These are phyloP conservation scores for Coriaria nepalensis DNA, from an alignment of 306 rosid species.

Conservation along the genomic window DNA sequence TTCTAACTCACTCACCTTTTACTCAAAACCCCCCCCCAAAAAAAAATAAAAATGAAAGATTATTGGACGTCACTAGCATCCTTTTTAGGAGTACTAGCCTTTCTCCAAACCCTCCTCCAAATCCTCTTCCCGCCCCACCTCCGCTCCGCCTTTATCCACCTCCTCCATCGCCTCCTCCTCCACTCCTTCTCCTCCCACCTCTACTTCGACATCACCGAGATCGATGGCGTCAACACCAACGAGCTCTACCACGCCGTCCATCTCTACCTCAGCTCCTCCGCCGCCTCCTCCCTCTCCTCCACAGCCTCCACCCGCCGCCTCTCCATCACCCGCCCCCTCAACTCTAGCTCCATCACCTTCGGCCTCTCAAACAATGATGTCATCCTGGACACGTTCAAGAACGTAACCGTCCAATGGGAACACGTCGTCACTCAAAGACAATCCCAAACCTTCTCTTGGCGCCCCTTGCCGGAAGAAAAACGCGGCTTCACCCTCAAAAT, in stretches of 20 bases:
- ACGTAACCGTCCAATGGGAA: constrained; percentile 72
- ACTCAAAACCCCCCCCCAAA: background rate
- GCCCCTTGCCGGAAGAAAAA: constrained; percentile 83
- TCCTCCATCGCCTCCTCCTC: constrained; percentile 37
- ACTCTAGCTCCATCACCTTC: constrained; percentile 77
- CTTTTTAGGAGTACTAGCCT: constrained; percentile 68
- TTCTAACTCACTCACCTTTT: background rate
- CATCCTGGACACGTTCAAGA: constrained; percentile 58
- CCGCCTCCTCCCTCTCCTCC: too few relatives aligned
- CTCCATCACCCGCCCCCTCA: constrained; percentile 73
- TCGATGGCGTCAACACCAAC: constrained; percentile 95
- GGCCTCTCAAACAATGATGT: constrained; percentile 79
- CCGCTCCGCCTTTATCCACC: constrained; percentile 51
- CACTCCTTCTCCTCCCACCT: constrained; percentile 68
- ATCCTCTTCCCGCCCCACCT: constrained; percentile 82
- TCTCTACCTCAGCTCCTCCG: constrained; percentile 73
- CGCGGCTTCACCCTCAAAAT: constrained; percentile 76
- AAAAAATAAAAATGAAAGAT: constrained; percentile 46
- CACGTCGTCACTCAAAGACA: constrained; percentile 75
- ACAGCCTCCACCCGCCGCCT: constrained; percentile 49
- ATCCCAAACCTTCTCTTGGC: constrained; percentile 73
- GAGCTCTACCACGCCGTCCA: constrained; percentile 98
- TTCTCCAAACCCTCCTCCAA: constrained; percentile 71
- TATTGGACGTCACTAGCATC: constrained; percentile 85
- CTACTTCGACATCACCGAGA: constrained; percentile 87